Percentiles rank a stretch among this genome's conserved stretches.
Conservation (phyloP, 192 early-diverging fungal genomes). For the Coemansia sp. region DNA sequence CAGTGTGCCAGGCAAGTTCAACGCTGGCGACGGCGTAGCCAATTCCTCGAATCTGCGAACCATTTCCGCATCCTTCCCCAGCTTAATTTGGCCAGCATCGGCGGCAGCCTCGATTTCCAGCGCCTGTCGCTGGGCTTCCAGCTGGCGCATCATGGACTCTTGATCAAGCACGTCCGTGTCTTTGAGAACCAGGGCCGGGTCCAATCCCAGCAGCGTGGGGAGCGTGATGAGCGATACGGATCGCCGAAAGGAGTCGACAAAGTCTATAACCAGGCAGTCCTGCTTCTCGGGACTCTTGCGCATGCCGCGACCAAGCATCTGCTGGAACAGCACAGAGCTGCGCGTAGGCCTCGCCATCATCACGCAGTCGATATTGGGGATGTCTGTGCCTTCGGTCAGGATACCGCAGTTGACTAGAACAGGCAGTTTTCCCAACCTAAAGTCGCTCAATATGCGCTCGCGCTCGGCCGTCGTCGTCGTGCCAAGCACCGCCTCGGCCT, state of each 20-base stretch:
- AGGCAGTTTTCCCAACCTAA: constrained; percentile 59
- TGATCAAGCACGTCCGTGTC: constrained; percentile 37
- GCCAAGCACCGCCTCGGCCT: constrained; percentile 56
- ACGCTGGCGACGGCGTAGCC: background rate
- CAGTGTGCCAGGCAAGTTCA: constrained; percentile 5
- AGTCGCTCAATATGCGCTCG: constrained; percentile 58
- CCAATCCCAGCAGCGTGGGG: constrained; percentile 80
- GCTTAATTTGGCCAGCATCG: background rate
- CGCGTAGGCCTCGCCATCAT: constrained; percentile 83
- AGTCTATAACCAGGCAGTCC: constrained; percentile 82
- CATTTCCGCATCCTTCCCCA: background rate
- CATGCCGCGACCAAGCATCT: constrained; percentile 96
- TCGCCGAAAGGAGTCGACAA: constrained; percentile 70
- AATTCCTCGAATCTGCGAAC: constrained; percentile 10
- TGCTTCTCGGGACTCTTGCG: constrained; percentile 61
- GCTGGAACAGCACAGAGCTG: constrained; percentile 82
- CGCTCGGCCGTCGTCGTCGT: constrained; percentile 58
- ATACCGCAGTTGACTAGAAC: constrained; percentile 91
- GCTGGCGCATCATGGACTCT: background rate
- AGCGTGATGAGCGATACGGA: constrained; percentile 59
- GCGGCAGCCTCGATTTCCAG: background rate
- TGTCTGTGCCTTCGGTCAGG: constrained; percentile 81
- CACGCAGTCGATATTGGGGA: constrained; percentile 86
- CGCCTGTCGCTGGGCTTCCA: background rate
- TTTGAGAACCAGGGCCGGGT: constrained; percentile 55